Evolutionary conservation across 345 rosid genomes (phyloP).

Genomic region (Heritiera littoralis): DNA sequence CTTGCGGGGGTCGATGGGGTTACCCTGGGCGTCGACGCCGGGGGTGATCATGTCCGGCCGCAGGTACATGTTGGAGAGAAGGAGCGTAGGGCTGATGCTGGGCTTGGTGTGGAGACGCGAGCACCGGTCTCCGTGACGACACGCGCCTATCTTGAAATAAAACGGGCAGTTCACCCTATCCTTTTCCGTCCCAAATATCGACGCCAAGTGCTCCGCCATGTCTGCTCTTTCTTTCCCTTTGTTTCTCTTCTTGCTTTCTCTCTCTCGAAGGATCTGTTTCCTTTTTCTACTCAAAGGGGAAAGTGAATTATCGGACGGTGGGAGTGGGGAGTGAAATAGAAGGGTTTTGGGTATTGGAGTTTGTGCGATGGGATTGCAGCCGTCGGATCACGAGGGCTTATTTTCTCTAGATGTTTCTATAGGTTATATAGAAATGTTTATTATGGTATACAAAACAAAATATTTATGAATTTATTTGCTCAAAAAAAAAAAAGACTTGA

Average conservation of each 20-base stretch:
- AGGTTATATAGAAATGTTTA: too few species aligned
- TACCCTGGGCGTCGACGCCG: constrained; percentile 53
- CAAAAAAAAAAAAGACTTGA: too few species aligned
- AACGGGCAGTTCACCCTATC: constrained; percentile 85
- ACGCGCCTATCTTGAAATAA: constrained; percentile 85
- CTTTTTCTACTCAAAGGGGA: not conserved
- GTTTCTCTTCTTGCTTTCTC: not conserved
- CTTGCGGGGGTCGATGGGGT: constrained; percentile 58
- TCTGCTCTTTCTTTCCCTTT: not conserved
- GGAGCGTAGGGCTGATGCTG: constrained; percentile 66
- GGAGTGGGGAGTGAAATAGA: too few species aligned
- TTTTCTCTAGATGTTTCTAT: not conserved
- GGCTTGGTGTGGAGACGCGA: constrained; percentile 84
- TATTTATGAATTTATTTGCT: too few species aligned
- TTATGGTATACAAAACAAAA: too few species aligned
- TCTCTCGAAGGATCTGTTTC: too few species aligned
- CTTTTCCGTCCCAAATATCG: constrained; percentile 83
- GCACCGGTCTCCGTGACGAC: constrained; percentile 77
- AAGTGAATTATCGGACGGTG: not conserved
- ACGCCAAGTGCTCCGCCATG: constrained; percentile 81
- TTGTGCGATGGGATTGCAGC: not conserved
- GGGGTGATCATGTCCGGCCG: constrained; percentile 75
- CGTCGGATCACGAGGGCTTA: not conserved
- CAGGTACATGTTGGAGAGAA: constrained; percentile 82
- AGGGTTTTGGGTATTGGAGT: not conserved